Conservation (phyloP, 768 basidiomycete species). For the Lentinula sp. region DNA sequence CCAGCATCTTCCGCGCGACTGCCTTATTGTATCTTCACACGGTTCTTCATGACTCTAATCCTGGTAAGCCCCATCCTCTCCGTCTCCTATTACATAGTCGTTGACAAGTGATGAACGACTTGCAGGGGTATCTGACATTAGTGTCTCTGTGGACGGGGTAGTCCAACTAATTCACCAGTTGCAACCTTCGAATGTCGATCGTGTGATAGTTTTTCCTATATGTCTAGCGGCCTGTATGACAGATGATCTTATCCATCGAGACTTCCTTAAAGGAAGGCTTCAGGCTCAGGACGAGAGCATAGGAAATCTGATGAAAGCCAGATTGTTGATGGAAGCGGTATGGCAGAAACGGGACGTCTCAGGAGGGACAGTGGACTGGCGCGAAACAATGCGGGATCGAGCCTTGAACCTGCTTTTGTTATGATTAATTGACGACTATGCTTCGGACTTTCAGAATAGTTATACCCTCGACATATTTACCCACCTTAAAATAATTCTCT, state of each 20-base stretch:
- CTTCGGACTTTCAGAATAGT: background rate
- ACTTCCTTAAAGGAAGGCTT: conserved; percentile 54
- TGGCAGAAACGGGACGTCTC: conserved; percentile 63
- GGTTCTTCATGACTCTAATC: conserved; percentile 60
- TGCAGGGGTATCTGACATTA: conserved; percentile 69
- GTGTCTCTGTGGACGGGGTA: conserved; percentile 46
- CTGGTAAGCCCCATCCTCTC: conserved; percentile 41
- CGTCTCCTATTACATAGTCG: background rate
- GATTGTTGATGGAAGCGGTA: conserved; percentile 59
- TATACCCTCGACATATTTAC: background rate
- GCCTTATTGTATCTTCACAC: conserved; percentile 67
- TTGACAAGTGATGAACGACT: background rate
- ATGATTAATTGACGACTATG: conserved; percentile 19
- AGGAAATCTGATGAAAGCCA: conserved; percentile 53
- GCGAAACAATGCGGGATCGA: conserved; percentile 50
- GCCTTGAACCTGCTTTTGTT: conserved; percentile 45
- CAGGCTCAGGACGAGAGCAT: conserved; percentile 48
- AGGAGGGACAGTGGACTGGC: conserved; percentile 51
- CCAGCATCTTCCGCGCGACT: conserved; percentile 58
- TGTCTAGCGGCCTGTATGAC: conserved; percentile 72
- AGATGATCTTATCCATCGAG: conserved; percentile 52
- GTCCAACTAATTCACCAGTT: conserved; percentile 48
- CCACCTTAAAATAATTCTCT: background rate
- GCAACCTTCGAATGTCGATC: conserved; percentile 55
- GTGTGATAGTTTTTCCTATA: conserved; percentile 66